Evolutionary conservation across 2,329 filamentous ascomycete species (phyloP), one percentile per base, ranked within the genome.

Genomic region (Arthrinium phaeospermum): DNA sequence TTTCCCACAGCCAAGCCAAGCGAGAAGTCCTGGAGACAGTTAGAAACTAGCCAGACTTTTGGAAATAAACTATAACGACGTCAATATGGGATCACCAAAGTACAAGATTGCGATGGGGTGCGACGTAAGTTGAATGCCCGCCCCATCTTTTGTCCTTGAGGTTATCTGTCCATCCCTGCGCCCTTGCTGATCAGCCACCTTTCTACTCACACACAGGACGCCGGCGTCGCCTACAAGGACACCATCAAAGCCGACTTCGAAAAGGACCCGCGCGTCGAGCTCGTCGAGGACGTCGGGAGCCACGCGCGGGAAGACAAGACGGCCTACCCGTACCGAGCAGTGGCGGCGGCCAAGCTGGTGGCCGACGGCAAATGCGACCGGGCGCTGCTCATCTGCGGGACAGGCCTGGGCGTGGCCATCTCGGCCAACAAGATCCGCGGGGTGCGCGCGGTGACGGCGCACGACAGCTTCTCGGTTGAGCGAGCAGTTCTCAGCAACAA

Each of bases 401-500:
- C 94, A 0, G 94, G 94, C 0, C 88, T 97, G 10, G 94, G 94
- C 27, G 94, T 97, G 10, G 94, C 94, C 77, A 97, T 97, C 80
- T 85, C 90, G n/a, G 94, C 94, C 76, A 97, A 97, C 87, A 97
- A 97, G 82, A 91, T 97, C 75, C 92, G 91, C 72, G 94, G 94
- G 7, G 90, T 97, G 74, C 87, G 94, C 34, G 94, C 94, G n/a
- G 94, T 97, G 24, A 97, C 94, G 6, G 94, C 94, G 0, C 94
- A 97, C 81, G 94, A 97, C 80, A 92, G 91, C 76, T 97, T 95
- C 85, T 92, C 89, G 71, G 93, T 97, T 7, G 94, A 97, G 87
- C 85, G 94, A 69, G 91, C 92, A 27, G 89, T 97, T 14, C 83
- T 96, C 78, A 94, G 92, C 84, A 97, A 97, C 82, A 92, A 97